Evolutionary conservation across 1,284 basidiomycete species (phyloP).

Genomic region (Apiotrichum laibachii): DNA sequence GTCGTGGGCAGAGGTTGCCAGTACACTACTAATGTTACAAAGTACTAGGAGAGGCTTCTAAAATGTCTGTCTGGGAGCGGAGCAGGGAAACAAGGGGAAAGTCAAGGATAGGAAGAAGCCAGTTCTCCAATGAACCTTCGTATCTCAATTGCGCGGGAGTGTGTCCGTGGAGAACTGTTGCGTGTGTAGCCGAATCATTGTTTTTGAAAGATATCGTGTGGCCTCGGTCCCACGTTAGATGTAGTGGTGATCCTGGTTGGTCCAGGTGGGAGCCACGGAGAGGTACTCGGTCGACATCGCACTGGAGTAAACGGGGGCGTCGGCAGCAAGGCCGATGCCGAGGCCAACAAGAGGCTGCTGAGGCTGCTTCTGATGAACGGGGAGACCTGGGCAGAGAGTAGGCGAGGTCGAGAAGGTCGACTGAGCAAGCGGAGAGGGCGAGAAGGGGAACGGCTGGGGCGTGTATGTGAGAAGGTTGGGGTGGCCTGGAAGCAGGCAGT

Average conservation of each 20-base stretch:
- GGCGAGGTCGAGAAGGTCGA: constrained; percentile 31
- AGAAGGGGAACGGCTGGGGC: constrained; percentile 31
- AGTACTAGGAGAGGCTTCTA: neutral
- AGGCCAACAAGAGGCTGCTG: constrained; percentile 29
- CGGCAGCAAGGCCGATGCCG: constrained; percentile 22
- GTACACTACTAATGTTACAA: constrained; percentile 1
- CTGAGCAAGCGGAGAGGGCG: constrained; percentile 30
- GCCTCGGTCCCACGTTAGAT: neutral
- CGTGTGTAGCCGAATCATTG: neutral
- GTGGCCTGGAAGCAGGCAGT: constrained; percentile 28
- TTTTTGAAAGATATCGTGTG: neutral
- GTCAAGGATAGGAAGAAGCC: neutral
- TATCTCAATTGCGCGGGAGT: neutral
- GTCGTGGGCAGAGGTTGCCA: neutral
- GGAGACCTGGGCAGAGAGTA: constrained; percentile 39
- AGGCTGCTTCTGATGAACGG: constrained; percentile 14
- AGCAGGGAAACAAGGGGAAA: neutral
- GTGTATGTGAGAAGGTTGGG: constrained; percentile 26
- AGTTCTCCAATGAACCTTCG: neutral
- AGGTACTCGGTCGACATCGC: constrained; percentile 21
- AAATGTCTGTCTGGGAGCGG: neutral
- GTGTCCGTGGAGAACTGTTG: neutral
- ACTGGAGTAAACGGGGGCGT: constrained; percentile 11
- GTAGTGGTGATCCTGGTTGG: neutral
- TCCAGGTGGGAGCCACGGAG: constrained; percentile 12